Conservation (phyloP, 2,329 filamentous ascomycete species). For the Cryphonectria parasitica region DNA sequence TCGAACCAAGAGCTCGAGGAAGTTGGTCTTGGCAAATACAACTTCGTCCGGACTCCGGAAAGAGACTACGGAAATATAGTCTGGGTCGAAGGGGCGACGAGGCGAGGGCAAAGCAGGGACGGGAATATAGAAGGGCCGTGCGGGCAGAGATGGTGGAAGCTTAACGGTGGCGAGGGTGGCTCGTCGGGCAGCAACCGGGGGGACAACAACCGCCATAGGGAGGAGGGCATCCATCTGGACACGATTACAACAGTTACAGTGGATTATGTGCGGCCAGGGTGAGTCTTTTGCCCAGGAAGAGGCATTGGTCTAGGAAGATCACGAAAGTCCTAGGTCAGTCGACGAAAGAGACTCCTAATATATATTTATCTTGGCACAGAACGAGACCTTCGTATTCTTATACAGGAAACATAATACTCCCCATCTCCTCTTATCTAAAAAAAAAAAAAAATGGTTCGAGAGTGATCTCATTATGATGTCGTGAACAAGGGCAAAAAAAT, state of each 20-base stretch:
- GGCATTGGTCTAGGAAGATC: background rate
- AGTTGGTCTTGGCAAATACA: slow-evolving; percentile 55
- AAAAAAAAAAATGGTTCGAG: background rate
- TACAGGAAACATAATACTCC: background rate
- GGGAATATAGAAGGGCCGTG: slow-evolving; percentile 6
- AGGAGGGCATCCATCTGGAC: slow-evolving; percentile 36
- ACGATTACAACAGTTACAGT: slow-evolving; percentile 39
- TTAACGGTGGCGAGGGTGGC: slow-evolving; percentile 15
- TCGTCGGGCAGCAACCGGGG: slow-evolving; percentile 9
- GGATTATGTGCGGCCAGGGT: slow-evolving; percentile 25
- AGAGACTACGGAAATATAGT: slow-evolving; percentile 49
- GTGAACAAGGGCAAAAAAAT: background rate
- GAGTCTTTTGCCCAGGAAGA: background rate
- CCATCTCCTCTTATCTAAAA: too few species aligned
- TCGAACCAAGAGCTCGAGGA: slow-evolving; percentile 46
- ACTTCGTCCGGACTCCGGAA: slow-evolving; percentile 49
- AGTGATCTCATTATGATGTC: background rate
- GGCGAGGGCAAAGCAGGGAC: slow-evolving; percentile 3
- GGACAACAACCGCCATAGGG: background rate
- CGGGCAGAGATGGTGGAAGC: slow-evolving; percentile 21
- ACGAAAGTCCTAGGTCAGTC: background rate
- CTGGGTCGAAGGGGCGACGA: slow-evolving; percentile 35
- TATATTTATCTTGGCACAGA: background rate
- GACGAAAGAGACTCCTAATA: background rate
- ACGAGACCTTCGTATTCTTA: background rate